phyloP scores from a whole-genome alignment of 352 stramenopile species.

The Elongisporangium anandrum region DNA sequence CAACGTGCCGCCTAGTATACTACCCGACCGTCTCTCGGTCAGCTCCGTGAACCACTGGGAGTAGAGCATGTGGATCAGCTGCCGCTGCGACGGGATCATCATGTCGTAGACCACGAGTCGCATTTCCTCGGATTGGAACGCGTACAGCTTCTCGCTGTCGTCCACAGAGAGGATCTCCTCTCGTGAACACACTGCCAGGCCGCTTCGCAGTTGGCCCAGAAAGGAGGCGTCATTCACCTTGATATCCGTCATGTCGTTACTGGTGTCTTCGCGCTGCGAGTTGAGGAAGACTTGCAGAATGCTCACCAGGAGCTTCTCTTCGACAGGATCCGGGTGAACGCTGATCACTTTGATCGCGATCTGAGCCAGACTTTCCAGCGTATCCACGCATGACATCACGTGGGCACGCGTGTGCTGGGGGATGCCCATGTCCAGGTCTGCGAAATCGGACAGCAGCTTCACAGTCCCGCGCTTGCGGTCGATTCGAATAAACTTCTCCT shows the following conservation, averaged over 20 bases:
- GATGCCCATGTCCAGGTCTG: slow-evolving; percentile 70
- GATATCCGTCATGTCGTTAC: slow-evolving; percentile 18
- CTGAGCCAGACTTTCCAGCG: slow-evolving; percentile 45
- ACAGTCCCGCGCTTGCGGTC: slow-evolving; percentile 40
- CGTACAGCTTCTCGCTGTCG: neutral
- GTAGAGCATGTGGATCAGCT: neutral
- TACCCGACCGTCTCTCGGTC: neutral
- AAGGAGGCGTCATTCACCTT: slow-evolving; percentile 21
- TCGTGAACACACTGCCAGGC: slow-evolving; percentile 41
- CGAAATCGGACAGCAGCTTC: slow-evolving; percentile 60
- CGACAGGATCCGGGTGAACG: slow-evolving; percentile 54
- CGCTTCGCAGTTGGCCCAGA: slow-evolving; percentile 47
- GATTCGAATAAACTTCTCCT: slow-evolving; percentile 55
- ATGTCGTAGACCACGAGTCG: neutral
- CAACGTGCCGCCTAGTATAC: neutral
- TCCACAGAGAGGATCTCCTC: neutral
- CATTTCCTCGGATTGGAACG: neutral
- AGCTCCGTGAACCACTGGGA: neutral
- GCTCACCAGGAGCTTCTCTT: slow-evolving; percentile 50
- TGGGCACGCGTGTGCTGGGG: slow-evolving; percentile 65
- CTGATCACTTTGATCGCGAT: slow-evolving; percentile 65
- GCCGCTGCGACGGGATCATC: neutral
- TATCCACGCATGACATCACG: slow-evolving; percentile 66
- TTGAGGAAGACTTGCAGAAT: slow-evolving; percentile 47
- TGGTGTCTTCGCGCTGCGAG: slow-evolving; percentile 18